A percentile compares a stretch with the other conserved stretches of the same genome.
Conservation (phyloP, 2,329 filamentous ascomycete species). For the Sordariomycetes sp. region DNA sequence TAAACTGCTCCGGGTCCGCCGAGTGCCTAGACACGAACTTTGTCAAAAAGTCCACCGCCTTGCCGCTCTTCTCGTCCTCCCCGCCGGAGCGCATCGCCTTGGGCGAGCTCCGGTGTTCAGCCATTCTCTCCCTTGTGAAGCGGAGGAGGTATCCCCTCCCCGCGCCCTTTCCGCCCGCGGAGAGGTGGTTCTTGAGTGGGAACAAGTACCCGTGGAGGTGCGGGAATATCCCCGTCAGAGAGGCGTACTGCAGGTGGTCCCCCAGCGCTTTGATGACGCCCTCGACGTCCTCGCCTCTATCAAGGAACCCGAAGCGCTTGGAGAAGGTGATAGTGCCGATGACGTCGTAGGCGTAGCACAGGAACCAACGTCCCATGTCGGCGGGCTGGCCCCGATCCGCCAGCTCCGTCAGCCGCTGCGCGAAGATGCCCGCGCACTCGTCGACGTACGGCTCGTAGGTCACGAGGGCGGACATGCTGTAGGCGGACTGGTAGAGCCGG, state of each 20-base stretch:
- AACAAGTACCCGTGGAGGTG: conserved; percentile 8
- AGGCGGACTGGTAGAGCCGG: conserved; percentile 14
- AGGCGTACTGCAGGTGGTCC: conserved; percentile 11
- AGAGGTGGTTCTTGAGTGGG: conserved; percentile 9
- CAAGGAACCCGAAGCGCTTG: too few relatives aligned
- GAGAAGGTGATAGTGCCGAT: too few relatives aligned
- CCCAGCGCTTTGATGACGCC: conserved; percentile 13
- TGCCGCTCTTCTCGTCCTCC: conserved; percentile 5
- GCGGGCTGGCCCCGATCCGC: too few relatives aligned
- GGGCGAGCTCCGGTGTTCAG: background rate
- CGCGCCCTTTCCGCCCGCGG: conserved; percentile 9
- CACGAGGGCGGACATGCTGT: conserved; percentile 19
- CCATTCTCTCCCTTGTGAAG: conserved; percentile 9
- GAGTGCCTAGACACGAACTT: conserved; percentile 20
- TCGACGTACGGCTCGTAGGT: conserved; percentile 18
- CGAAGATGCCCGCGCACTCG: conserved; percentile 24
- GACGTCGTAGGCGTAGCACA: too few relatives aligned
- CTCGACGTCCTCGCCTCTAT: conserved; percentile 17
- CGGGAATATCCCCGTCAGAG: conserved; percentile 12
- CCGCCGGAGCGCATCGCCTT: background rate
- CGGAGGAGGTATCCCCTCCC: conserved; percentile 13
- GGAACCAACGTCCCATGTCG: too few relatives aligned
- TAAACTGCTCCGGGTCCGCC: conserved; percentile 20
- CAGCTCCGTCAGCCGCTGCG: conserved; percentile 14
- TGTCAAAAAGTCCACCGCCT: conserved; percentile 6